Evolutionary conservation across 140 eudicot species (phyloP).

Genomic region (Cichorium intybus): DNA sequence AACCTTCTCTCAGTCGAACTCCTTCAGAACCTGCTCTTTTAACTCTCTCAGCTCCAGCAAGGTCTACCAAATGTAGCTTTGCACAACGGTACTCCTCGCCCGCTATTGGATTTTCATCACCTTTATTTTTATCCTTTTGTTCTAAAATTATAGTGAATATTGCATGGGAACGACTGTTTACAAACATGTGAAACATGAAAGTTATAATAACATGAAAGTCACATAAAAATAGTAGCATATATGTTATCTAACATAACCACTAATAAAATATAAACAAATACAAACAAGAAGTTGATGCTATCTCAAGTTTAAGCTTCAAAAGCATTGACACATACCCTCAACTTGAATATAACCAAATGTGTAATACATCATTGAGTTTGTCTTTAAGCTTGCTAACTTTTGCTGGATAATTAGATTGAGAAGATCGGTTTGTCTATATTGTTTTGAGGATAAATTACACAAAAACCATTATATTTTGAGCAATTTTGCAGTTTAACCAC

Average conservation of each 20-base stretch:
- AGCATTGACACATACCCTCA: background rate
- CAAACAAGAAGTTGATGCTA: constrained; percentile 4
- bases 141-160: constrained; percentile 94
- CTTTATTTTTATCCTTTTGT: constrained; percentile 78
- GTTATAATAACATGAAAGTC: constrained; percentile 4
- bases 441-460: no score
- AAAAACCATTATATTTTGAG: no score
- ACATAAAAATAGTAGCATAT: constrained; percentile 8
- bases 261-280: constrained; percentile 4
- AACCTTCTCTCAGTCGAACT: constrained; percentile 95
- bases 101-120: constrained; percentile 45
- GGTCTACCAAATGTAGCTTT: constrained; percentile 94
- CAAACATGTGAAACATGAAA: constrained; percentile 15
- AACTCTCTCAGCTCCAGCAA: constrained; percentile 99
- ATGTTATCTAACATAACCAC: constrained; percentile 9
- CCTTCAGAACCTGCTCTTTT: constrained; percentile 99
- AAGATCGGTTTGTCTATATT: no score
- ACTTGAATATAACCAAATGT: background rate
- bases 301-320: constrained; percentile 16
- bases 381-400: constrained; percentile 10
- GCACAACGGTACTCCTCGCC: constrained; percentile 92
- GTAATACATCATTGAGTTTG: background rate
- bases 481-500: no score
- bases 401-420: background rate
- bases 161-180: constrained; percentile 92